Conservation (phyloP, 202 grass and related monocot species). For the Zoysia matrella region DNA sequence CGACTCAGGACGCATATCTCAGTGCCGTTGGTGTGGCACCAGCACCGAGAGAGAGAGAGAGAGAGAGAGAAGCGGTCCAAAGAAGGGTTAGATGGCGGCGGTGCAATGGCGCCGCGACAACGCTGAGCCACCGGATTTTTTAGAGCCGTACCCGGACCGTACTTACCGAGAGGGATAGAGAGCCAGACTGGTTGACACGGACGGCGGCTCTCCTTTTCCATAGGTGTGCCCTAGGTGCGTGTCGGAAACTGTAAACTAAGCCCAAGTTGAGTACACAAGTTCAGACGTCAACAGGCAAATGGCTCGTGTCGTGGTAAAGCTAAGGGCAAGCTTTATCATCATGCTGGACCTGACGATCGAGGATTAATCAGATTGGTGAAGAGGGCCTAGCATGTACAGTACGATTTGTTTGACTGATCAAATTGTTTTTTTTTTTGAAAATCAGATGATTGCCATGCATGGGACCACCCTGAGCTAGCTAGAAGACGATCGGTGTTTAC, state of each 20-base stretch:
- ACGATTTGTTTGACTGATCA: too few species aligned
- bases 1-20: neutral
- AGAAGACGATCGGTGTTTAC: too few species aligned
- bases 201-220: slow-evolving; percentile 5
- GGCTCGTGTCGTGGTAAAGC: slow-evolving; percentile 53
- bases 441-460: too few species aligned
- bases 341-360: slow-evolving; percentile 20
- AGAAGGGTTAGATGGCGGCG: slow-evolving; percentile 5
- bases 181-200: neutral
- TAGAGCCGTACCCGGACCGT: too few species aligned
- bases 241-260: neutral
- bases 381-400: too few species aligned
- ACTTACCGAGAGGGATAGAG: too few species aligned
- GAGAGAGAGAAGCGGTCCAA: neutral
- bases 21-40: neutral
- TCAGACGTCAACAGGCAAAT: slow-evolving; percentile 30
- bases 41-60: too few species aligned
- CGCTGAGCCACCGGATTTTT: too few species aligned
- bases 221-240: neutral
- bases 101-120: slow-evolving; percentile 53
- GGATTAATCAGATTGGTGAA: neutral
- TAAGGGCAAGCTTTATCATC: neutral
- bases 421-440: too few species aligned
- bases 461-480: too few species aligned
- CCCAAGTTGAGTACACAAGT: slow-evolving; percentile 38